phyloP scores from a whole-genome alignment of 2,329 filamentous ascomycete species.

The Exophiala bonariae region DNA sequence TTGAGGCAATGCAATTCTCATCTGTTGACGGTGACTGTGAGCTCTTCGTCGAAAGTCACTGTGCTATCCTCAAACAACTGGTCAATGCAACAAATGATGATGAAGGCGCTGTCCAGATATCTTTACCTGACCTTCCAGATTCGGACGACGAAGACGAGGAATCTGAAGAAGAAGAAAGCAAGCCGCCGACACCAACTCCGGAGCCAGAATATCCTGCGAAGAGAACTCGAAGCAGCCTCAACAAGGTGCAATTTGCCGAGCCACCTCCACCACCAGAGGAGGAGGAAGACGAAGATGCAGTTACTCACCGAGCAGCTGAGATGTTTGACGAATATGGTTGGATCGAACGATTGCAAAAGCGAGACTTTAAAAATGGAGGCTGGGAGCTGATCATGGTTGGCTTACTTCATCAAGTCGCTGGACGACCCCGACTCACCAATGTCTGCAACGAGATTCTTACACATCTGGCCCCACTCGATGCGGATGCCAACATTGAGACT shows the following conservation, averaged over 20 bases:
- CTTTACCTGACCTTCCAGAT: slow-evolving; percentile 71
- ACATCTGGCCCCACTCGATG: slow-evolving; percentile 75
- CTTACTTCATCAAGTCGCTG: slow-evolving; percentile 79
- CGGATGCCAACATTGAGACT: slow-evolving; percentile 73
- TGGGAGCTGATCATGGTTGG: slow-evolving; percentile 92
- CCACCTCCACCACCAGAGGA: slow-evolving; percentile 45
- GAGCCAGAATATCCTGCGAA: slow-evolving; percentile 70
- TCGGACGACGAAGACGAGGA: slow-evolving; percentile 68
- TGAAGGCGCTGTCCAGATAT: slow-evolving; percentile 76
- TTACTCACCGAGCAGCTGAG: slow-evolving; percentile 63
- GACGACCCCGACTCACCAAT: slow-evolving; percentile 67
- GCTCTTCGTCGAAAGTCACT: slow-evolving; percentile 87
- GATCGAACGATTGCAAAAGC: slow-evolving; percentile 78
- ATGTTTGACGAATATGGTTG: slow-evolving; percentile 74
- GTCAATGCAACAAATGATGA: slow-evolving; percentile 70
- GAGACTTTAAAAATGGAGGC: slow-evolving; percentile 80
- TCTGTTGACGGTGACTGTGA: slow-evolving; percentile 75
- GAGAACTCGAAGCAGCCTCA: slow-evolving; percentile 81
- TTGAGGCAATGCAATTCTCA: slow-evolving; percentile 79
- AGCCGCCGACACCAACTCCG: slow-evolving; percentile 59
- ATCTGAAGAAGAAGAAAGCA: slow-evolving; percentile 58
- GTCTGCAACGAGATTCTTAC: slow-evolving; percentile 76
- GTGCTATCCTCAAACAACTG: slow-evolving; percentile 82
- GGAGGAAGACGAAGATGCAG: slow-evolving; percentile 41
- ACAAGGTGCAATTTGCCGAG: slow-evolving; percentile 71